Evolutionary conservation across 306 rosid species (phyloP).

Genomic region (Prunus fruticosa): DNA sequence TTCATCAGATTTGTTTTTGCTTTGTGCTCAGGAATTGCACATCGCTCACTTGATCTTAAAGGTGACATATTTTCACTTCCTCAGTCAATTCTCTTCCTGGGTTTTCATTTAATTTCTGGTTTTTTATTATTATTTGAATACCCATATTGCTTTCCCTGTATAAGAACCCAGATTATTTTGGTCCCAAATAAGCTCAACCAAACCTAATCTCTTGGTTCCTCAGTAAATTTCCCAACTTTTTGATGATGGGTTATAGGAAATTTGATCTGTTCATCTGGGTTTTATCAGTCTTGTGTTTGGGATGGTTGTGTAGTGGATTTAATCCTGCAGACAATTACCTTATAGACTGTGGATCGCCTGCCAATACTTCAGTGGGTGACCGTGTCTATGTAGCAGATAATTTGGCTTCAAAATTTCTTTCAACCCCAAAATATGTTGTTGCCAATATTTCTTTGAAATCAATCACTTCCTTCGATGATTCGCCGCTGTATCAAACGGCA

Average conservation of each 20-base stretch:
- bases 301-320: conserved; percentile 46
- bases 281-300: conserved; percentile 38
- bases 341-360: conserved; percentile 73
- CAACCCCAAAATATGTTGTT: conserved; percentile 55
- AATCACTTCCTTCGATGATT: conserved; percentile 33
- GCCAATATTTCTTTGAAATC: conserved; percentile 45
- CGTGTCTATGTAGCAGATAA: conserved; percentile 61
- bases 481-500: conserved; percentile 61
- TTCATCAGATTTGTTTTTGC: conserved; percentile 19
- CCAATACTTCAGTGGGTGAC: conserved; percentile 44
- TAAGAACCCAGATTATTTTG: conserved; percentile 17
- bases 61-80: conserved; percentile 23
- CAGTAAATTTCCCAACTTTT: conserved; percentile 15
- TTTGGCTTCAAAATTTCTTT: conserved; percentile 48
- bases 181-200: neutral
- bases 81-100: conserved; percentile 15
- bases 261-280: conserved; percentile 40
- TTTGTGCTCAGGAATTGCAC: conserved; percentile 5
- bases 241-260: conserved; percentile 41
- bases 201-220: conserved; percentile 1
- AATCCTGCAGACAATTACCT: conserved; percentile 63
- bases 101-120: conserved; percentile 7
- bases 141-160: conserved; percentile 6
- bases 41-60: conserved; percentile 21
- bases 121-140: neutral